phyloP scores from a whole-genome alignment of 1,284 basidiomycete genomes.

The Trametes versicolor region DNA sequence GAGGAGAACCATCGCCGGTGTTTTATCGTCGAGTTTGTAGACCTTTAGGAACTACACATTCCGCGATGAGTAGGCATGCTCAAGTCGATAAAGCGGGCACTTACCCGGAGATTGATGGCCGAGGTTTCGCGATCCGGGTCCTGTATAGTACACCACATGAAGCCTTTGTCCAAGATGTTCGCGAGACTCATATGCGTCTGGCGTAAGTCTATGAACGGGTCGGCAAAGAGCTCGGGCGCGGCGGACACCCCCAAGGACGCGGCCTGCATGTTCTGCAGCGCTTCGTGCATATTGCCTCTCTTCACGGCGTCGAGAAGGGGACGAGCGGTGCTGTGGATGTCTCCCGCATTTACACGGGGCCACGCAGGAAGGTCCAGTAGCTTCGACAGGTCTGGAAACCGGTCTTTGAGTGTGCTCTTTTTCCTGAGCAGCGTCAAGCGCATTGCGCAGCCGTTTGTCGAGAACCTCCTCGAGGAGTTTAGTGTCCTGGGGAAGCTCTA shows the following conservation, averaged over 20 bases:
- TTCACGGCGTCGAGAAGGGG: conserved; percentile 20
- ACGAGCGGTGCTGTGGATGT: conserved; percentile 30
- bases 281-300: conserved; percentile 33
- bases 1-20: conserved; percentile 46
- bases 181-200: conserved; percentile 47
- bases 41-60: conserved; percentile 38
- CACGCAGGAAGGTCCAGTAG: conserved; percentile 31
- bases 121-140: conserved; percentile 37
- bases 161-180: conserved; percentile 40
- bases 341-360: conserved; percentile 16
- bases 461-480: conserved; percentile 41
- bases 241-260: background rate
- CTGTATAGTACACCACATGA: conserved; percentile 40
- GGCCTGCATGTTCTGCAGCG: conserved; percentile 3
- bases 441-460: conserved; percentile 41
- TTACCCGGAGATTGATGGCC: conserved; percentile 45
- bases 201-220: conserved; percentile 50
- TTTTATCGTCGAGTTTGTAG: conserved; percentile 40
- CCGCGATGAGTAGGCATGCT: too few species aligned
- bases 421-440: conserved; percentile 41
- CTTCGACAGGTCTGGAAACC: conserved; percentile 28
- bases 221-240: conserved; percentile 32
- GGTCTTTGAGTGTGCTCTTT: too few species aligned
- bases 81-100: background rate
- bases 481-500: conserved; percentile 41